A percentile compares a stretch with the other conserved stretches of the same genome.
Conservation (phyloP, 306 rosid species). For the Pterocarpus macrocarpus region DNA sequence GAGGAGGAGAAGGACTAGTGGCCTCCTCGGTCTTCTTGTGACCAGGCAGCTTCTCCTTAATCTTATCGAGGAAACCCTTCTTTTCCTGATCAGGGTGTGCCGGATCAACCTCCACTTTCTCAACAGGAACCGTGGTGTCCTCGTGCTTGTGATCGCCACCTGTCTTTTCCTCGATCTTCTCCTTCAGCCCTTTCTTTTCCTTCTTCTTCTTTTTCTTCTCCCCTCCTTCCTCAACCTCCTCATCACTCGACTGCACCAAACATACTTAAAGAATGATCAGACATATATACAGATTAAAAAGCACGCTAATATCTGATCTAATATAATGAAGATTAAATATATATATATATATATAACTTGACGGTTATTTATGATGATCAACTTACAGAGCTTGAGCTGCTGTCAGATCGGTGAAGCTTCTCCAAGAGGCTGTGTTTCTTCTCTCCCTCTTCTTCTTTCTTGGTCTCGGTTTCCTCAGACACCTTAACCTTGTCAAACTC, state of each 20-base stretch:
- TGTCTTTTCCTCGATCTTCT: slow-evolving; percentile 38
- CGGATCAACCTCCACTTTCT: slow-evolving; percentile 60
- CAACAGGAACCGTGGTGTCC: slow-evolving; percentile 59
- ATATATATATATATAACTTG: not conserved
- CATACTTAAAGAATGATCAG: not conserved
- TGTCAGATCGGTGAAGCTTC: slow-evolving; percentile 58
- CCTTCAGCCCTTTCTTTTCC: slow-evolving; percentile 60
- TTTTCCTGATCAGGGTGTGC: slow-evolving; percentile 59
- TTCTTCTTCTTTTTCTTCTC: slow-evolving; percentile 65
- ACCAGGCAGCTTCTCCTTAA: slow-evolving; percentile 88
- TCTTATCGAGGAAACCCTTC: slow-evolving; percentile 84
- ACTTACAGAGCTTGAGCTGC: slow-evolving; percentile 67
- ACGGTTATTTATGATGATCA: not conserved
- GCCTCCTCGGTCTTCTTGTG: slow-evolving; percentile 79
- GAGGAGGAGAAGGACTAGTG: not conserved
- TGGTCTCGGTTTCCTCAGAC: slow-evolving; percentile 31
- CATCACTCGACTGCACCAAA: slow-evolving; percentile 76
- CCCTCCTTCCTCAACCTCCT: slow-evolving; percentile 66
- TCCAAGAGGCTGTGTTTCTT: slow-evolving; percentile 57
- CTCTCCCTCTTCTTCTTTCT: slow-evolving; percentile 42
- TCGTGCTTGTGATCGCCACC: slow-evolving; percentile 44
- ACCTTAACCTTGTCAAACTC: slow-evolving; percentile 58
- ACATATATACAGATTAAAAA: not conserved
- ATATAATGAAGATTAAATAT: not conserved
- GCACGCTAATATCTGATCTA: not conserved